phyloP scores from a whole-genome alignment of 139 green algal species.

The Pedinophyceae sp. region DNA sequence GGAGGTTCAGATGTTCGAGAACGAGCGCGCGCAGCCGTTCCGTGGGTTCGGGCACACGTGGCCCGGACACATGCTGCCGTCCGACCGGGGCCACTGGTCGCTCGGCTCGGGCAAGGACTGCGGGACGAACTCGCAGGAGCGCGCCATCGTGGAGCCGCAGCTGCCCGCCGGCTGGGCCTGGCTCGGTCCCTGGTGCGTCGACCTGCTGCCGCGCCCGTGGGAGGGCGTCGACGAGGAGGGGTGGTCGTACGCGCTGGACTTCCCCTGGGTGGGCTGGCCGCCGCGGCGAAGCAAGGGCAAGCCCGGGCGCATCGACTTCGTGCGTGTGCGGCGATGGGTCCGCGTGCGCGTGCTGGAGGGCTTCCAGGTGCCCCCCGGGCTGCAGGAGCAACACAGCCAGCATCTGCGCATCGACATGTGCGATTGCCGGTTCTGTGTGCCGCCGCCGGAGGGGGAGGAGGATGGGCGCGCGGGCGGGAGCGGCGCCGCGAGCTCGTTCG shows the following conservation, averaged over 20 bases:
- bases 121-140: constrained; percentile 7
- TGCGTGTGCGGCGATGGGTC: constrained; percentile 39
- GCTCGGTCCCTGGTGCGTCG: constrained; percentile 2
- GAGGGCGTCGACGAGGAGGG: constrained; percentile 32
- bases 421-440: too few species aligned
- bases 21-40: constrained; percentile 74
- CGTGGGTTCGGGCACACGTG: constrained; percentile 61
- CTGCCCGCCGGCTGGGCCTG: constrained; percentile 32
- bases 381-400: too few species aligned
- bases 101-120: constrained; percentile 8
- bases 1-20: constrained; percentile 70
- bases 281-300: constrained; percentile 5
- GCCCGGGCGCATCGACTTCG: constrained; percentile 28
- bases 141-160: constrained; percentile 28
- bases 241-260: constrained; percentile 68
- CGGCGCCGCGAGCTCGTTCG: too few species aligned
- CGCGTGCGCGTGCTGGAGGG: constrained; percentile 30
- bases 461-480: too few species aligned
- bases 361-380: too few species aligned
- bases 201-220: not conserved
- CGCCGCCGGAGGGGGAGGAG: too few species aligned
- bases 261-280: constrained; percentile 23
- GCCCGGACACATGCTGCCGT: constrained; percentile 75
- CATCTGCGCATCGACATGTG: too few species aligned
- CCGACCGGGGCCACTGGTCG: constrained; percentile 49